A percentile compares a stretch with the other conserved stretches of the same genome.
phyloP scores from a whole-genome alignment of 176 grass and related monocot genomes.

The Bolboschoenus planiculmis region DNA sequence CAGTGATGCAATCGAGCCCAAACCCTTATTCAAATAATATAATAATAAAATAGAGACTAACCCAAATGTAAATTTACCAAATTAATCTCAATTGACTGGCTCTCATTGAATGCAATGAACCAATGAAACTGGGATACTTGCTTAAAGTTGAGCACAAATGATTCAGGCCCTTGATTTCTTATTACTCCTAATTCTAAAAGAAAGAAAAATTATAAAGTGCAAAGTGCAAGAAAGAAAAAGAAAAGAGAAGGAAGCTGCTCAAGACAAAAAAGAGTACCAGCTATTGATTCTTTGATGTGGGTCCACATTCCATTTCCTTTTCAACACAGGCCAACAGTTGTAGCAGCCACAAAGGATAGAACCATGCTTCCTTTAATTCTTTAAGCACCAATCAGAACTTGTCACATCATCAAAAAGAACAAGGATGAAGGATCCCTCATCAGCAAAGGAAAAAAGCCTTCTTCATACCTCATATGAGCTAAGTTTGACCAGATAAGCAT shows the following conservation, averaged over 20 bases:
- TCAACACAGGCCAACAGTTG: background rate
- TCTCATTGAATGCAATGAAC: background rate
- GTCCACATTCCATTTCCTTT: slow-evolving; percentile 1
- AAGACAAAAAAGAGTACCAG: background rate
- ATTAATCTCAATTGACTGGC: background rate
- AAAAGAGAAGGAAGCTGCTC: background rate
- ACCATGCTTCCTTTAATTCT: background rate
- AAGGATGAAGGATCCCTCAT: background rate
- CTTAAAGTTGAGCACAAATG: background rate
- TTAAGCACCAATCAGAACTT: background rate
- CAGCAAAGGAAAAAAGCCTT: background rate
- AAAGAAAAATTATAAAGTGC: background rate
- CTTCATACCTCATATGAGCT: background rate
- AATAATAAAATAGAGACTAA: background rate
- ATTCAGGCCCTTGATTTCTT: background rate
- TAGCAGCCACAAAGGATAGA: background rate
- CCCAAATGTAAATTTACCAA: background rate
- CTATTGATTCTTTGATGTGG: background rate
- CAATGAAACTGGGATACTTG: background rate
- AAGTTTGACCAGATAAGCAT: background rate
- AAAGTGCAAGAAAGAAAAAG: too few relatives aligned
- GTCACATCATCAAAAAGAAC: background rate
- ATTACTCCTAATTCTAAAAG: background rate
- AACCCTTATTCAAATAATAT: background rate
- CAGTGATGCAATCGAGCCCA: background rate